These are phyloP conservation scores for Leavenworthia alabamica DNA, from an alignment of 345 rosid species.

Conservation along the genomic window DNA sequence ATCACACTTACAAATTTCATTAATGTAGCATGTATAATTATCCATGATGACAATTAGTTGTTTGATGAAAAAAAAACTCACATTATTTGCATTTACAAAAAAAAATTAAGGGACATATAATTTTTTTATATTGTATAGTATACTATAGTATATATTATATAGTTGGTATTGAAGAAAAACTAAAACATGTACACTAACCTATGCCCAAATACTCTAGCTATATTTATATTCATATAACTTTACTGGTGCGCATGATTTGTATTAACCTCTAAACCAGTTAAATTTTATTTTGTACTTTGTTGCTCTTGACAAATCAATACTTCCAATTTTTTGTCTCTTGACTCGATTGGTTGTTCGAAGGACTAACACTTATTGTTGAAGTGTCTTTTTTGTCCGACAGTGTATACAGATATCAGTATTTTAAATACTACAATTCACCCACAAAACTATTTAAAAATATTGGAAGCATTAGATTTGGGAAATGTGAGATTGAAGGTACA, in stretches of 20 bases:
- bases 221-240: neutral
- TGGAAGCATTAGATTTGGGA: constrained; percentile 23
- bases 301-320: constrained; percentile 12
- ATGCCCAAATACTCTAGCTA: neutral
- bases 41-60: neutral
- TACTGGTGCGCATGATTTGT: neutral
- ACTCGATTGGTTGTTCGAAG: constrained; percentile 1
- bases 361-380: constrained; percentile 14
- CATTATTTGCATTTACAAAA: neutral
- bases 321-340: neutral
- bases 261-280: neutral
- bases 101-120: neutral
- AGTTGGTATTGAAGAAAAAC: neutral
- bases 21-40: constrained; percentile 3
- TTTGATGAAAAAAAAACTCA: neutral
- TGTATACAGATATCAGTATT: constrained; percentile 2
- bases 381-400: constrained; percentile 5
- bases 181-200: neutral
- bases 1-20: constrained; percentile 15
- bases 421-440: neutral
- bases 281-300: constrained; percentile 5
- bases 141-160: too few relatives aligned
- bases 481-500: constrained; percentile 3
- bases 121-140: neutral
- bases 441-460: neutral